Conservation (phyloP, 129 eudicot species). For the Oenanthe sinensis region DNA sequence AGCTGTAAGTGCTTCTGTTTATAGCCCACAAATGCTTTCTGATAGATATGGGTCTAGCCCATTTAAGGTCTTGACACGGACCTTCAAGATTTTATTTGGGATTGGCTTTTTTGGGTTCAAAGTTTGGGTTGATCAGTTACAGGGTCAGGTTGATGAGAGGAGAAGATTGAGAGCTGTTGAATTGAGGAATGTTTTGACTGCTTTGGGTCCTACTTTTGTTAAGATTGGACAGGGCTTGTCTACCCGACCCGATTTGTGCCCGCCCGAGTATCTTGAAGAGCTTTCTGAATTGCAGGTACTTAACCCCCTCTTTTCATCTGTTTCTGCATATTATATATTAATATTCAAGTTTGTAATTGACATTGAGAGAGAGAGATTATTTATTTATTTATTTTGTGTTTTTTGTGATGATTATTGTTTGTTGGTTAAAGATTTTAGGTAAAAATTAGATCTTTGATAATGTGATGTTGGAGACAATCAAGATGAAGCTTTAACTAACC, state of each 20-base stretch:
- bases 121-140: constrained; percentile 69
- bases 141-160: constrained; percentile 46
- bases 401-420: neutral
- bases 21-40: constrained; percentile 56
- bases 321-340: neutral
- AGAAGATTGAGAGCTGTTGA: constrained; percentile 60
- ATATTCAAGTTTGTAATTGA: neutral
- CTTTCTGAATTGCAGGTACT: constrained; percentile 79
- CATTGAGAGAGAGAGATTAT: no score
- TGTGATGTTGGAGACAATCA: neutral
- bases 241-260: constrained; percentile 90
- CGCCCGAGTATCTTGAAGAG: constrained; percentile 88
- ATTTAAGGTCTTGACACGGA: constrained; percentile 52
- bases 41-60: constrained; percentile 73
- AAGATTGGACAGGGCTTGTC: constrained; percentile 96
- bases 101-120: constrained; percentile 65
- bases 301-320: neutral
- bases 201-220: constrained; percentile 89
- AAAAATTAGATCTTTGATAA: neutral
- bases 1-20: constrained; percentile 62
- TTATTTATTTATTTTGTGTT: neutral
- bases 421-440: neutral
- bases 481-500: neutral
- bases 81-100: constrained; percentile 51
- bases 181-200: constrained; percentile 60